These are phyloP conservation scores for Monosporozyma servazzii DNA, from an alignment of 805 yeast genomes.

Conservation along the genomic window DNA sequence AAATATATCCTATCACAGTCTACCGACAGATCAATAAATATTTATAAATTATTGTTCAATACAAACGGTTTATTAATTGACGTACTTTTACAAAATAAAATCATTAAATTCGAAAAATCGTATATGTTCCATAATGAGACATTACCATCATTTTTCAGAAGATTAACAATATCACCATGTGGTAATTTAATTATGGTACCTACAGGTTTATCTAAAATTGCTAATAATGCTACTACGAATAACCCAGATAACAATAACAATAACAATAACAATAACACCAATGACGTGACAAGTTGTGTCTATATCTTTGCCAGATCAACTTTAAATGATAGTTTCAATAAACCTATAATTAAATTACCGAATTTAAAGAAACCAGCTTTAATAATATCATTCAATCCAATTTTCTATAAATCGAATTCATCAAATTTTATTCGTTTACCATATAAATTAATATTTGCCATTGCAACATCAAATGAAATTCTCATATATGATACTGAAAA, in stretches of 20 bases:
- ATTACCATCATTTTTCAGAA: constrained; percentile 79
- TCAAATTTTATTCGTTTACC: constrained; percentile 39
- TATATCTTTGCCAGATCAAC: constrained; percentile 70
- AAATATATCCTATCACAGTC: constrained; percentile 77
- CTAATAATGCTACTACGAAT: constrained; percentile 13
- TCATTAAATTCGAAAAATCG: constrained; percentile 46
- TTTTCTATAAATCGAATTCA: constrained; percentile 35
- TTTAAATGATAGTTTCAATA: constrained; percentile 34
- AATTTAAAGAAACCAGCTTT: constrained; percentile 77
- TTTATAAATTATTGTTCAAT: constrained; percentile 37
- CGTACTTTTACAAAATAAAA: constrained; percentile 31
- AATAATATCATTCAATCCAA: constrained; percentile 71
- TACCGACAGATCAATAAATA: constrained; percentile 74
- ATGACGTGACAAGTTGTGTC: constrained; percentile 51
- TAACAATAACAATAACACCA: not conserved
- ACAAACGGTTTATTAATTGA: constrained; percentile 9
- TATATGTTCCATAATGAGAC: constrained; percentile 76
- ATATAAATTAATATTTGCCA: constrained; percentile 80
- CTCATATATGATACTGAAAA: constrained; percentile 72
- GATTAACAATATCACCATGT: constrained; percentile 83
- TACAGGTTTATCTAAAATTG: constrained; percentile 49
- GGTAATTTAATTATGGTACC: constrained; percentile 75
- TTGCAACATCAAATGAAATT: constrained; percentile 85
- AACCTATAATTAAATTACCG: constrained; percentile 74
- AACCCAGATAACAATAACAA: constrained; percentile 7